A percentile compares a stretch with the other conserved stretches of the same genome.
Evolutionary conservation across 2,329 filamentous ascomycete species (phyloP).

Genomic region (Trichophyton equinum): DNA sequence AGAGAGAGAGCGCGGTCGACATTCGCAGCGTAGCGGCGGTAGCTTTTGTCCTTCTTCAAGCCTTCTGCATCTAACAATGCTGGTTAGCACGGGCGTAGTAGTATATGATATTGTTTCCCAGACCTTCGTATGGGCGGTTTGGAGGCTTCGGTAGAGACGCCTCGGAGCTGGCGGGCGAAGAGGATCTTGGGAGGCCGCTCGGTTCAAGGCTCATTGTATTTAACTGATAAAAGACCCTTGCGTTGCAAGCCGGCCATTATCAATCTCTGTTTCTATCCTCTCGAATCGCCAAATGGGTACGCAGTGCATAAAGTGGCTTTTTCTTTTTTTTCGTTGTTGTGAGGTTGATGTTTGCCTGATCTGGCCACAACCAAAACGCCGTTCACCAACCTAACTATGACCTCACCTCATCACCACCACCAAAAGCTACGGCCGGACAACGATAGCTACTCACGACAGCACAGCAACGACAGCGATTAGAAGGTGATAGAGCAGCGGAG

Average conservation of each 20-base stretch:
- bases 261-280: not conserved
- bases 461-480: not conserved
- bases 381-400: not conserved
- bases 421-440: not conserved
- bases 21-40: conserved; percentile 77
- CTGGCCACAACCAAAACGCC: not conserved
- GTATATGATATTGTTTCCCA: not conserved
- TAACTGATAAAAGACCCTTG: conserved; percentile 17
- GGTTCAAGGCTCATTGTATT: conserved; percentile 34
- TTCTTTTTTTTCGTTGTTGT: no score
- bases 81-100: not conserved
- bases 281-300: not conserved
- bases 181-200: conserved; percentile 30
- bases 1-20: conserved; percentile 78
- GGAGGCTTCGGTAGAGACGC: conserved; percentile 69
- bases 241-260: conserved; percentile 5
- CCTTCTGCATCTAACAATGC: conserved; percentile 18
- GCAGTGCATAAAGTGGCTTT: not conserved
- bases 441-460: not conserved
- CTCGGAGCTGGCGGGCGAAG: conserved; percentile 72
- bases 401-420: not conserved
- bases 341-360: not conserved
- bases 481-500: not conserved
- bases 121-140: conserved; percentile 64
- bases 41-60: conserved; percentile 49